These are phyloP conservation scores for Podospora conica DNA, from an alignment of 495 filamentous ascomycete genomes.

Conservation along the genomic window DNA sequence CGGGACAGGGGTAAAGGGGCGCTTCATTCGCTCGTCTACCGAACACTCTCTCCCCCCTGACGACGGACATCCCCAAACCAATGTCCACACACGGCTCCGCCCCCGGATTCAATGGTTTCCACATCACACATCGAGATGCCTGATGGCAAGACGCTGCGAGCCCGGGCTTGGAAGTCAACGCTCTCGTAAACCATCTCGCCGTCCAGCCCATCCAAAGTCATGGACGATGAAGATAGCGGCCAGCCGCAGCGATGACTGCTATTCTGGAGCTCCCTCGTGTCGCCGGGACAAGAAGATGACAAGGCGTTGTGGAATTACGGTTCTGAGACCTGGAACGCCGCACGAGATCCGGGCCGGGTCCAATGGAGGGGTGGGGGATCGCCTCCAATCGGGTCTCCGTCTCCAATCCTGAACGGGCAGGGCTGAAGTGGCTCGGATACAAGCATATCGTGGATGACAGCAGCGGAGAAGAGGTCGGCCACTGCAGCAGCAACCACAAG, in stretches of 20 bases:
- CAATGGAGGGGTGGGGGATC: not conserved
- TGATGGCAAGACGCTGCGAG: not conserved
- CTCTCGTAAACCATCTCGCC: not conserved
- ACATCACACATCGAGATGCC: conserved; percentile 8
- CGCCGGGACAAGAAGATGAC: not conserved
- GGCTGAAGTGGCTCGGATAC: not conserved
- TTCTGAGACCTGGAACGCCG: not conserved
- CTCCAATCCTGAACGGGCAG: not conserved
- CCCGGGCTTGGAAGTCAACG: not conserved
- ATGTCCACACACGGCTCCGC: conserved; percentile 20
- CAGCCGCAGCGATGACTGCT: not conserved
- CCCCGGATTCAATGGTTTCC: conserved; percentile 4
- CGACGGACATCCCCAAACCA: conserved; percentile 32
- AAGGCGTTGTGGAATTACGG: not conserved
- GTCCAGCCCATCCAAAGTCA: not conserved
- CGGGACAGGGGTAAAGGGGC: not conserved
- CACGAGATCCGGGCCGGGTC: not conserved
- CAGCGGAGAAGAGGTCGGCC: no score
- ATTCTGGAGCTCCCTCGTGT: not conserved
- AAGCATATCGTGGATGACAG: not conserved
- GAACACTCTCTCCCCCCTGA: not conserved
- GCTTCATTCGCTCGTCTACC: conserved; percentile 13
- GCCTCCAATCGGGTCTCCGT: not conserved
- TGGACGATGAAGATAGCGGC: not conserved
- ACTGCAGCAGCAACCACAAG: not conserved